phyloP scores from a whole-genome alignment of 2,329 filamentous ascomycete species.

The Mariannaea elegans region DNA sequence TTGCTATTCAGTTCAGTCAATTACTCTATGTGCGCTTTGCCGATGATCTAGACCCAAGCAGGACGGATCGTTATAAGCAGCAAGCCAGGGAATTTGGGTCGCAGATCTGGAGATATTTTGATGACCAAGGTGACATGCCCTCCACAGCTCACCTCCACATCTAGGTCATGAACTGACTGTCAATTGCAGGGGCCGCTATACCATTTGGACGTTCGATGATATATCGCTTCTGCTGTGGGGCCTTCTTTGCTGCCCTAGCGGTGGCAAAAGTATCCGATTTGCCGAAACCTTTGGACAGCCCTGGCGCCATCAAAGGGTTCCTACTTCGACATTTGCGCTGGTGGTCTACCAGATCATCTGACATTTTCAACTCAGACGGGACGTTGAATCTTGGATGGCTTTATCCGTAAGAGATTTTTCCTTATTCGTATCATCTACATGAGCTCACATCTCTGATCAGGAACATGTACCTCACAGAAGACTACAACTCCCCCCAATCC shows the following conservation, averaged over 20 bases:
- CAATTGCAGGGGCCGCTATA: conserved; percentile 56
- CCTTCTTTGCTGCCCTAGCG: conserved; percentile 56
- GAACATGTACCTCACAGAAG: conserved; percentile 63
- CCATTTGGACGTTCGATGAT: conserved; percentile 59
- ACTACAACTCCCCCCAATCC: conserved; percentile 65
- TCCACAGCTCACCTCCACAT: no score
- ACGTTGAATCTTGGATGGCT: conserved; percentile 55
- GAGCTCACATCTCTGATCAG: no score
- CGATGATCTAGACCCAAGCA: conserved; percentile 46
- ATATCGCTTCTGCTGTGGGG: conserved; percentile 58
- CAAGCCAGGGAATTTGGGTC: conserved; percentile 51
- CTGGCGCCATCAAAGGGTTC: conserved; percentile 56
- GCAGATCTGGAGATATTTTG: conserved; percentile 58
- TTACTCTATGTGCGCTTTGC: conserved; percentile 55
- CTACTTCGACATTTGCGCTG: conserved; percentile 59
- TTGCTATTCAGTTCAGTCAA: conserved; percentile 60
- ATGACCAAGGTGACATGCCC: conserved; percentile 52
- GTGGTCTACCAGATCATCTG: conserved; percentile 50
- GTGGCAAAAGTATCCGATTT: conserved; percentile 48
- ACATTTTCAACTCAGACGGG: conserved; percentile 57
- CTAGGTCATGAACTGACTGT: no score
- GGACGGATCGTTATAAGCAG: conserved; percentile 47
- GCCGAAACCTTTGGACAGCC: conserved; percentile 44
- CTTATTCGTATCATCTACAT: no score
- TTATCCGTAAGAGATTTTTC: conserved; percentile 40